phyloP scores from a whole-genome alignment of 2,329 filamentous ascomycete species.

The Penicillium griseofulvum region DNA sequence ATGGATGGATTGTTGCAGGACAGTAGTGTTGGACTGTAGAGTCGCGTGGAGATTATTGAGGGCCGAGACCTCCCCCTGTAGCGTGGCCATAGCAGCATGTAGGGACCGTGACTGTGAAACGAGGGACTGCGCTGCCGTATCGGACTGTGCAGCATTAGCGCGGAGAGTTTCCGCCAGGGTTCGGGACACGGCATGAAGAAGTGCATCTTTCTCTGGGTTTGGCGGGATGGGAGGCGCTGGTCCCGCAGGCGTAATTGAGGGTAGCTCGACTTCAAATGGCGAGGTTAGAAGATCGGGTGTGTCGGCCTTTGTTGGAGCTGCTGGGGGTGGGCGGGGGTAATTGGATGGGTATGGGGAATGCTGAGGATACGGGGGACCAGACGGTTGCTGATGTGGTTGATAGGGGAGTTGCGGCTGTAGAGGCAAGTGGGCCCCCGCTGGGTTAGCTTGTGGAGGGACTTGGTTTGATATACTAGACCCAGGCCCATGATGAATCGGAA shows the following conservation, averaged over 20 bases:
- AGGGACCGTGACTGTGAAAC: constrained; percentile 78
- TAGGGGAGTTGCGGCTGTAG: constrained; percentile 23
- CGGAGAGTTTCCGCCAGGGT: constrained; percentile 68
- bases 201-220: constrained; percentile 90
- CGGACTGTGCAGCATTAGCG: constrained; percentile 68
- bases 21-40: constrained; percentile 72
- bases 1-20: constrained; percentile 72
- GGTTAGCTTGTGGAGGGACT: background rate
- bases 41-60: constrained; percentile 69
- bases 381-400: constrained; percentile 25
- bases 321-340: constrained; percentile 24
- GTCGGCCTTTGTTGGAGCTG: constrained; percentile 32
- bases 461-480: background rate
- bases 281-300: constrained; percentile 61
- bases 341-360: constrained; percentile 19
- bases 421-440: constrained; percentile 8
- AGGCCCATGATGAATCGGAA: background rate
- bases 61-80: constrained; percentile 71
- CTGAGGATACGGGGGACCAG: constrained; percentile 34
- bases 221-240: constrained; percentile 84
- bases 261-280: constrained; percentile 59
- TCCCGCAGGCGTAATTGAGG: constrained; percentile 41
- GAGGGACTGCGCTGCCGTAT: constrained; percentile 70
- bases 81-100: constrained; percentile 62
- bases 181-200: constrained; percentile 72